Evolutionary conservation across 2,329 filamentous ascomycete species (phyloP).

Genomic region (Allantophomopsis lycopodina): DNA sequence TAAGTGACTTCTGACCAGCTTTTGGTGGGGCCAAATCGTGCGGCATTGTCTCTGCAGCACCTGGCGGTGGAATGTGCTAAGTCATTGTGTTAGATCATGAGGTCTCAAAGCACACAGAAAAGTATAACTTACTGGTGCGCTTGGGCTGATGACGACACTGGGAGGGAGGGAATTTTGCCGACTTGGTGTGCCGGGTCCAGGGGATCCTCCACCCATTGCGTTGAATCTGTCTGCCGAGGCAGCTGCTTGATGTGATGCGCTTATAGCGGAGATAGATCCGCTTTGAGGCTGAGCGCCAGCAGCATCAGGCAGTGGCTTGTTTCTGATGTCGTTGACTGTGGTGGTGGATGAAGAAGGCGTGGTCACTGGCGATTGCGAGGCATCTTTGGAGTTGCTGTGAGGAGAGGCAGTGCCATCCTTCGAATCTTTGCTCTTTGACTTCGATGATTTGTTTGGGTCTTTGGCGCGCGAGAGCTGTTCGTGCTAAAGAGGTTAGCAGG

Average conservation of each 20-base stretch:
- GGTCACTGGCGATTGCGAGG: constrained; percentile 43
- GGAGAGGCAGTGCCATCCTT: constrained; percentile 74
- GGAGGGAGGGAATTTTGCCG: constrained; percentile 58
- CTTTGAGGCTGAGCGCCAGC: constrained; percentile 22
- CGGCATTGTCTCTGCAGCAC: constrained; percentile 93
- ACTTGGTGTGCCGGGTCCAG: constrained; percentile 43
- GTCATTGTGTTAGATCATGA: constrained; percentile 4
- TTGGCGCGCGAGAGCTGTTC: constrained; percentile 87
- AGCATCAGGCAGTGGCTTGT: constrained; percentile 59
- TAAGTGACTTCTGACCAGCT: constrained; percentile 74
- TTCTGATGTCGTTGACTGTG: constrained; percentile 71
- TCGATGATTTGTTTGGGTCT: constrained; percentile 67
- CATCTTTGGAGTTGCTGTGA: constrained; percentile 31
- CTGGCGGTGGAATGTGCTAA: constrained; percentile 83
- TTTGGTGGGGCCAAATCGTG: constrained; percentile 92
- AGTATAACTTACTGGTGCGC: constrained; percentile 61
- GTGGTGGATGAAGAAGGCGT: constrained; percentile 87
- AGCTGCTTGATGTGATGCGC: constrained; percentile 13
- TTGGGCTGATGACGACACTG: constrained; percentile 89
- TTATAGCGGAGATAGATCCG: constrained; percentile 15
- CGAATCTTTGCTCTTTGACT: constrained; percentile 54
- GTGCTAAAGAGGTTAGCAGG: constrained; percentile 40
- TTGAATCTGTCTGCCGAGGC: constrained; percentile 28
- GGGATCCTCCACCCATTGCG: constrained; percentile 19
- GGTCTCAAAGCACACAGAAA: neutral